Evolutionary conservation across 306 rosid genomes (phyloP), one percentile per base, ranked within the genome.

Genomic region (Rubus parviflorus): DNA sequence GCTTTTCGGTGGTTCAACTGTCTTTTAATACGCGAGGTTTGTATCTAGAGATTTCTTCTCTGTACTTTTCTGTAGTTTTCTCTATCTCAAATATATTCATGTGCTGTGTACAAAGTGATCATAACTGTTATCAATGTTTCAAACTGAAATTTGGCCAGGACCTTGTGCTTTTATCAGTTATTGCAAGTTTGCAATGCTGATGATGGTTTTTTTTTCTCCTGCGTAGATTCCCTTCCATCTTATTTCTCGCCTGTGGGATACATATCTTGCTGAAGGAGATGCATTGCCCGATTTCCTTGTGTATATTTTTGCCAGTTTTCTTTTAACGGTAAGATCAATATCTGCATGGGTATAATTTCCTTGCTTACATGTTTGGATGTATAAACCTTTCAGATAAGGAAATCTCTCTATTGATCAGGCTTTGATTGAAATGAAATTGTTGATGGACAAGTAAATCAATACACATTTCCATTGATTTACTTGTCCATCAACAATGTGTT

Each of bases 1-100:
- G 97, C 98, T 82, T 94, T 94, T 86, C 95, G 98, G 72, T 94
- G 98, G 98, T 92, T 90, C 92, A 94, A 94, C 86, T 94, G 98
- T 87, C 97, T 94, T 77, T 83, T 94, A 78, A 94, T 94, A 80
- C 96, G 98, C 0, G 98, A 94, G 98, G 98, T 94, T 83, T 77
- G 82, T 75, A 79, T 37, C 76, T 58, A 54, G 67, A 64, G 68
- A 56, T 73, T 52, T 40, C 2, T 76, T 57, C 65, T 30, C 13
- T 75, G 64, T 23, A 41, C 69, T 10, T 42, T 35, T 67, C 58
- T 82, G 46, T 62, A 30, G 53, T 66, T 78, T 25, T 75, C 72
- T 76, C 65, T 72, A 61, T 46, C 30, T 25, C 22, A 42, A 58
- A 13, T 14, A 80, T 35, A 20, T 40, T n/a, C 64, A n/a, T 73